Percentiles rank a stretch among this genome's conserved stretches.
Conservation (phyloP, 768 basidiomycete genomes). For the Leccinum pellstonianum region DNA sequence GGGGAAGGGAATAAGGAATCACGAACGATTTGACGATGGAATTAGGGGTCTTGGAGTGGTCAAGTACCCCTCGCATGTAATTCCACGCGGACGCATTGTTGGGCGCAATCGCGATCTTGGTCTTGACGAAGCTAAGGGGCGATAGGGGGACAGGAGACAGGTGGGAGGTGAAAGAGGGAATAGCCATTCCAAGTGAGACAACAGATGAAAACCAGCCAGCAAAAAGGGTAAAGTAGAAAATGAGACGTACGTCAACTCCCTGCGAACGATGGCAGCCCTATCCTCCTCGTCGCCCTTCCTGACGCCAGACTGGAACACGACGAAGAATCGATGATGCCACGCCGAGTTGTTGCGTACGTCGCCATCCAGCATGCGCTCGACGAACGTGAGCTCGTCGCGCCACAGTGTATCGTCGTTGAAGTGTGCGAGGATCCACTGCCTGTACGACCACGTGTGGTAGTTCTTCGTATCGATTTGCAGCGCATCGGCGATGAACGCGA, state of each 20-base stretch:
- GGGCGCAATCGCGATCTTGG: conserved; percentile 80
- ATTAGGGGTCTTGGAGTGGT: conserved; percentile 58
- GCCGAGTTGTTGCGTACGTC: conserved; percentile 83
- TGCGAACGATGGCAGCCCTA: conserved; percentile 52
- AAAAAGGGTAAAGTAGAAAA: neutral
- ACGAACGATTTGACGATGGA: conserved; percentile 58
- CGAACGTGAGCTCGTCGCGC: conserved; percentile 71
- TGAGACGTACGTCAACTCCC: conserved; percentile 74
- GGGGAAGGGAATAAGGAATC: conserved; percentile 53
- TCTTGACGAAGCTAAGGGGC: conserved; percentile 71
- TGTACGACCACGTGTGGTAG: conserved; percentile 98
- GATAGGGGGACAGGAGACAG: neutral
- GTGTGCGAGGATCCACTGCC: conserved; percentile 89
- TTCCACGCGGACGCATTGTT: conserved; percentile 98
- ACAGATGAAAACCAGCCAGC: neutral
- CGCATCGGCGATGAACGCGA: conserved; percentile 72
- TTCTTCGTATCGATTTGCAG: conserved; percentile 87
- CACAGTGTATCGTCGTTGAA: conserved; percentile 76
- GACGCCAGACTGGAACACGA: conserved; percentile 70
- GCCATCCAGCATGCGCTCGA: conserved; percentile 59
- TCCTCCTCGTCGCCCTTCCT: conserved; percentile 61
- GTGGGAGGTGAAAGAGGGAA: neutral
- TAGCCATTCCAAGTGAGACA: neutral
- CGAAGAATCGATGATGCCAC: conserved; percentile 95
- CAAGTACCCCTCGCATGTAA: conserved; percentile 85